Evolutionary conservation across 768 basidiomycete species (phyloP), one percentile per base, ranked within the genome.

Genomic region (Suillus occidentalis): DNA sequence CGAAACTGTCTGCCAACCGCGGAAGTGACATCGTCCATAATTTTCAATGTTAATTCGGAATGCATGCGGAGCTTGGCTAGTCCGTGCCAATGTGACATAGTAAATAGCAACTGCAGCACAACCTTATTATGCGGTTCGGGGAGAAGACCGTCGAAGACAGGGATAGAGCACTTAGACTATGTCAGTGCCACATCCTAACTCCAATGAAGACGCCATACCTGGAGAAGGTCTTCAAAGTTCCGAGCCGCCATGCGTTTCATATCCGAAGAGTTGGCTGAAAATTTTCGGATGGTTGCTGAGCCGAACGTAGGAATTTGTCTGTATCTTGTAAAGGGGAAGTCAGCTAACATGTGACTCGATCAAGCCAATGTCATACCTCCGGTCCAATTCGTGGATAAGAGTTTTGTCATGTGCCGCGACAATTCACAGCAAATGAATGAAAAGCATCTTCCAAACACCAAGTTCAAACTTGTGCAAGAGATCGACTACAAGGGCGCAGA

Each of bases 91-190:
- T 68, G 72, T 1, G 69, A 70, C 3, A 74, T 64, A 2, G 63
- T 66, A 66, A 77, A 79, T 2, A 78, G 62, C 1, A 79, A 61
- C 13, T 70, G 63, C 9, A 68, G 58, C 20, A 76, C 39, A 7
- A 62, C 57, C 3, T 31, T 52, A 43, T 78, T 68, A 57, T 77
- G 67, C 2, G 56, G 63, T 28, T 71, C 67, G 8, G 70, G 70
- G 1, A 81, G 67, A 1, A 83, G 73, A 6, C 72, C 76, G 12
- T 81, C 78, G 58, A 80, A 79, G 20, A 72, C 76, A 6, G 81
- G 79, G 10, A 79, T 68, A 1, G 74, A 69, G 45, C 77, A 77
- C 78, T 79, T 42, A 42, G 12, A 42, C 16, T 1, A 14, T 6
- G 14, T 18, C 5, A 18, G 14, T 37, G 39, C 14, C 14, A 5